Conservation (phyloP, 202 grass and related monocot species). For the Setaria italica region DNA sequence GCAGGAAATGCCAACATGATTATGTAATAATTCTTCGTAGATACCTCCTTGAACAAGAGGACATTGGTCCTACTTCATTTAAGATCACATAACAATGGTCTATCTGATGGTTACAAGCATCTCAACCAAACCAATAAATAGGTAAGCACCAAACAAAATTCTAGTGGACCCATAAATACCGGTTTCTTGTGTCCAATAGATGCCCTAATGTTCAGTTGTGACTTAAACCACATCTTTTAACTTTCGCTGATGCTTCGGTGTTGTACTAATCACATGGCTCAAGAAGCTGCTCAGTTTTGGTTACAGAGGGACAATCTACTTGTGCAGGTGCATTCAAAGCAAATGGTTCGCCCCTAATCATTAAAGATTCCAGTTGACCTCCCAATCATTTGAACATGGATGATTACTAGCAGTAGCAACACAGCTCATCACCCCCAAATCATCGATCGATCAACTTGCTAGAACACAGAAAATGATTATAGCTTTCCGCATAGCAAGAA, state of each 20-base stretch:
- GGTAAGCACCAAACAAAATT: background rate
- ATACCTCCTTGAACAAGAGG: background rate
- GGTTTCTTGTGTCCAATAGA: background rate
- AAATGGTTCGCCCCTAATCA: background rate
- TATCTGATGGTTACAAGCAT: background rate
- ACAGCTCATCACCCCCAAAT: background rate
- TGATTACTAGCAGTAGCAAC: background rate
- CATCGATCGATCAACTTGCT: background rate
- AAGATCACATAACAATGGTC: background rate
- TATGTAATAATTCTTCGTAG: background rate
- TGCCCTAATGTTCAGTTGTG: background rate
- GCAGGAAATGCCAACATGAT: background rate
- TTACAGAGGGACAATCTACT: background rate
- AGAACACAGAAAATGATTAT: background rate
- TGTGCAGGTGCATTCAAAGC: background rate
- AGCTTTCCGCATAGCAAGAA: background rate
- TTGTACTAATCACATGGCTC: background rate
- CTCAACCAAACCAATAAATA: background rate
- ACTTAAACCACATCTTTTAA: background rate
- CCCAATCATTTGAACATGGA: slow-evolving; percentile 7
- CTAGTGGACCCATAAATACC: background rate
- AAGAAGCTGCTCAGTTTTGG: background rate
- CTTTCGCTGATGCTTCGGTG: background rate
- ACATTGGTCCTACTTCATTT: background rate
- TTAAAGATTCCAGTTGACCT: background rate